Evolutionary conservation across 306 rosid species (phyloP), one percentile per base, ranked within the genome.

Genomic region (Phaseolus lunatus): DNA sequence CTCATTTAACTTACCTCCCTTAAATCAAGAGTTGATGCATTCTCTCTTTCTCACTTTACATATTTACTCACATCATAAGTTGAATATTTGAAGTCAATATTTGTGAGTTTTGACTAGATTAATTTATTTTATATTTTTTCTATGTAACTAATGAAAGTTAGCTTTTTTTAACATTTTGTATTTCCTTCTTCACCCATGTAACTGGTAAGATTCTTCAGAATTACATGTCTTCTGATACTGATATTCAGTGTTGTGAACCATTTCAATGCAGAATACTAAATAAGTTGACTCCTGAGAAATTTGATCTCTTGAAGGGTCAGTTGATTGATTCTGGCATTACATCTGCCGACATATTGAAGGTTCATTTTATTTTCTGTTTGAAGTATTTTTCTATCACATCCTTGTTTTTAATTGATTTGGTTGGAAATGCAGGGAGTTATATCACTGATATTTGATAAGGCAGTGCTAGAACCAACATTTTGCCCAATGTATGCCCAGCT

Each of bases 271-370:
- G 99, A 76, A 96, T 96, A 66, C 84, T 96, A 59, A 96, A 96
- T 85, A 96, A 96, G 89, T 86, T 96, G 82, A 96, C 99, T 41
- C 99, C 99, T 18, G 99, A 96, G 84, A 96, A 96, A 79, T 96
- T 96, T 85, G 99, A 96, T 83, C 90, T 96, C 47, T 90, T 96
- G 63, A 96, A 96, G 88, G 99, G 96, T 82, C 99, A 96, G 80
- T 87, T 96, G 77, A 86, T 92, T 4, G 96, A 96, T 58, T 76
- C 98, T 64, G 99, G 98, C 72, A 96, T 96, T 82, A 91, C 97
- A 15, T 89, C 98, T 7, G 96, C 98, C 72, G 99, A 96, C 85
- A 96, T 96, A 83, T 86, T 96, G 75, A 86, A 83, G 98, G 99
- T 91, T 65, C 62, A 19, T 53, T 63, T 33, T 20, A 56, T 61